Evolutionary conservation across 345 rosid species (phyloP).

Genomic region (Clarkia xantiana): DNA sequence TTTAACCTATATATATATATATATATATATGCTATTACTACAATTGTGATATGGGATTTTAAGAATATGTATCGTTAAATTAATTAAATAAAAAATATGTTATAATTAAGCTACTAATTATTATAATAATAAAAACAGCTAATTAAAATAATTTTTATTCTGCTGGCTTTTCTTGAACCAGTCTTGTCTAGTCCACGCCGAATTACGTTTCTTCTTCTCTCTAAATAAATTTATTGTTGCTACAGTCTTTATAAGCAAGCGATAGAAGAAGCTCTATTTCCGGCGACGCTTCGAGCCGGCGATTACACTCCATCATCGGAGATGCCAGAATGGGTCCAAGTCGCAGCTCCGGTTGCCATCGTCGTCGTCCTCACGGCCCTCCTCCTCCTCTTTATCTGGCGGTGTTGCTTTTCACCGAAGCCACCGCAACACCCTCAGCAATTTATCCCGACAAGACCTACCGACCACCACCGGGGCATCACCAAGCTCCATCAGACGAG

Average conservation of each 20-base stretch:
- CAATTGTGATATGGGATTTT: no score
- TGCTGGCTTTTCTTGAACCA: conserved; percentile 5
- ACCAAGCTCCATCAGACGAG: conserved; percentile 42
- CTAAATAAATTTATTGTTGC: not conserved
- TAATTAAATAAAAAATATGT: no score
- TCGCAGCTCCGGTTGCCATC: conserved; percentile 19
- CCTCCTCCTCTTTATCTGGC: conserved; percentile 23
- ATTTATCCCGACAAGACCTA: not conserved
- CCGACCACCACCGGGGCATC: conserved; percentile 26
- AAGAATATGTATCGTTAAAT: no score
- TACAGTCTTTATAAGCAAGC: not conserved
- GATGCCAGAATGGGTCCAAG: conserved; percentile 27
- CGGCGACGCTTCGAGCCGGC: not conserved
- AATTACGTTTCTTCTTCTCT: conserved; percentile 2
- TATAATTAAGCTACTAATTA: no score
- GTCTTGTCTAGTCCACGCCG: conserved; percentile 3
- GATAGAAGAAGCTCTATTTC: not conserved
- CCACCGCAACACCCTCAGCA: conserved; percentile 7
- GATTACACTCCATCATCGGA: conserved; percentile 8
- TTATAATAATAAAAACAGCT: no score
- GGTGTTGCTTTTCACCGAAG: conserved; percentile 22
- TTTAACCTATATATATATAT: no score
- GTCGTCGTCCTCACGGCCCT: conserved; percentile 13
- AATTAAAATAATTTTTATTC: not conserved
- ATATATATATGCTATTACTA: no score